Conservation (phyloP, 2,329 filamentous ascomycete genomes). For the Nakataea oryzae region DNA sequence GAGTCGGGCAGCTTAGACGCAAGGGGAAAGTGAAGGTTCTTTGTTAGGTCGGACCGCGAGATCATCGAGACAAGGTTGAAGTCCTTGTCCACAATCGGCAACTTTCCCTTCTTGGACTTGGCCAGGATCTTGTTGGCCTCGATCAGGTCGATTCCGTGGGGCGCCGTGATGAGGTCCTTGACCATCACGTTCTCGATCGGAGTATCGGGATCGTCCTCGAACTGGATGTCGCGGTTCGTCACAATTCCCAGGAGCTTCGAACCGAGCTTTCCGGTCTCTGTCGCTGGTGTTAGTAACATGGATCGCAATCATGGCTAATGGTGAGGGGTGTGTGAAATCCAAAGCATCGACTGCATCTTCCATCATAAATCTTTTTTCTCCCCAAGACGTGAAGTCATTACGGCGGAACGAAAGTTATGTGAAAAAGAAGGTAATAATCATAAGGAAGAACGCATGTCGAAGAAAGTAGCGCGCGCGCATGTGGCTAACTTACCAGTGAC, state of each 20-base stretch:
- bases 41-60: constrained; percentile 90
- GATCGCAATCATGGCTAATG: neutral
- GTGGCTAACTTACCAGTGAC: constrained; percentile 73
- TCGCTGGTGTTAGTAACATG: constrained; percentile 23
- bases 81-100: constrained; percentile 77
- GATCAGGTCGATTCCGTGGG: constrained; percentile 66
- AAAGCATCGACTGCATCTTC: constrained; percentile 9
- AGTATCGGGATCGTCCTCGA: constrained; percentile 65
- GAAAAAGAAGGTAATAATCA: constrained; percentile 72
- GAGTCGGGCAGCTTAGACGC: constrained; percentile 94
- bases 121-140: constrained; percentile 92
- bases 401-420: constrained; percentile 99
- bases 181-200: constrained; percentile 89
- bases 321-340: neutral
- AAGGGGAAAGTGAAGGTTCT: constrained; percentile 94
- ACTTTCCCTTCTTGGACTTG: constrained; percentile 96
- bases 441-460: constrained; percentile 21
- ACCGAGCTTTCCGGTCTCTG: constrained; percentile 84
- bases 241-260: constrained; percentile 97
- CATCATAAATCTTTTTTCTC: constrained; percentile 50
- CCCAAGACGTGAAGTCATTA: constrained; percentile 78
- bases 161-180: constrained; percentile 82
- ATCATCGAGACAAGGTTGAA: constrained; percentile 87
- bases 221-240: constrained; percentile 96
- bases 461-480: constrained; percentile 8